These are phyloP conservation scores for Physaria fendleri DNA, from an alignment of 345 rosid species.

Conservation along the genomic window DNA sequence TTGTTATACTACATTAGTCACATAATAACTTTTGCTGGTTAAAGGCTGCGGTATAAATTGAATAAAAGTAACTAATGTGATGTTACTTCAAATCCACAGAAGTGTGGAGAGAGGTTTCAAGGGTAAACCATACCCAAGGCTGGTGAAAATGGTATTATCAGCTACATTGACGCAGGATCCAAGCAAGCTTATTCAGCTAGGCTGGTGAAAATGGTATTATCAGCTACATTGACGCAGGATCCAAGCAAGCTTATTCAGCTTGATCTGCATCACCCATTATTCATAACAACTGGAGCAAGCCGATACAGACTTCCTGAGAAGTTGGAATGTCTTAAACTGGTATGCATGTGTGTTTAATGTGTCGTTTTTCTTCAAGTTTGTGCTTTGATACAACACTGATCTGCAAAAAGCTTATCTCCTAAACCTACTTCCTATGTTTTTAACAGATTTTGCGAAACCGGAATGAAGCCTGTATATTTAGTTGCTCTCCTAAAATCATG, in stretches of 20 bases:
- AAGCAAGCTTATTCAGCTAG: constrained; percentile 92
- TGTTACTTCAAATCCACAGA: constrained; percentile 23
- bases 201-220: constrained; percentile 82
- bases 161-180: constrained; percentile 97
- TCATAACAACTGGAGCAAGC: constrained; percentile 68
- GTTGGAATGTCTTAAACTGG: constrained; percentile 79
- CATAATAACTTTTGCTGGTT: background rate
- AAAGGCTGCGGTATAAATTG: background rate
- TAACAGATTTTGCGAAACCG: constrained; percentile 67
- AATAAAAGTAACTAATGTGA: constrained; percentile 8
- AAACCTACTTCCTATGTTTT: constrained; percentile 7
- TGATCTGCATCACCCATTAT: constrained; percentile 85
- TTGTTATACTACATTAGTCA: background rate
- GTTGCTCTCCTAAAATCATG: constrained; percentile 67
- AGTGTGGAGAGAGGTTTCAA: constrained; percentile 87
- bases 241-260: constrained; percentile 97
- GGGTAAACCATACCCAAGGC: constrained; percentile 71
- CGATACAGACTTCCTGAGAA: constrained; percentile 78
- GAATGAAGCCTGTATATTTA: constrained; percentile 70
- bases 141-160: constrained; percentile 82
- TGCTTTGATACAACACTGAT: background rate
- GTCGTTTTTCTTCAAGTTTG: background rate
- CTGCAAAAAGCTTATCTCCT: constrained; percentile 3
- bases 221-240: constrained; percentile 93
- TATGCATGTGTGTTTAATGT: constrained; percentile 34